phyloP scores from a whole-genome alignment of 371 early-diverging fungal species.

The Cladochytrium tenue region DNA sequence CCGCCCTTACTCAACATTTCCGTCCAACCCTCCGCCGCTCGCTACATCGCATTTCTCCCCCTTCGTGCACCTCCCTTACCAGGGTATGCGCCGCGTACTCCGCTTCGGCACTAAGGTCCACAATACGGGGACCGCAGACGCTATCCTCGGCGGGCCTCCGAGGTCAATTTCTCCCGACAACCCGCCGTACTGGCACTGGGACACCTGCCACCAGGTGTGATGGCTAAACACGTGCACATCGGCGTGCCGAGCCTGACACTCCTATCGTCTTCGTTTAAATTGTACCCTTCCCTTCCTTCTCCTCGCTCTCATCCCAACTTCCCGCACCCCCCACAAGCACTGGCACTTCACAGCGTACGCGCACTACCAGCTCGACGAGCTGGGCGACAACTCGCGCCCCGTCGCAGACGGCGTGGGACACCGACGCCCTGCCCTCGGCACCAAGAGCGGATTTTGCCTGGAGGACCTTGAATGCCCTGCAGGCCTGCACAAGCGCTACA shows the following conservation, averaged over 20 bases:
- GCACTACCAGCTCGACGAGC: slow-evolving; percentile 24
- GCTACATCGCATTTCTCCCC: neutral
- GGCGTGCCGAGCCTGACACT: neutral
- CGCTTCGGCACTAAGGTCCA: slow-evolving; percentile 30
- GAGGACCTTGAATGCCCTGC: slow-evolving; percentile 30
- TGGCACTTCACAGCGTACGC: slow-evolving; percentile 36
- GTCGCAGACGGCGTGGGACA: slow-evolving; percentile 6
- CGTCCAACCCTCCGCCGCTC: neutral
- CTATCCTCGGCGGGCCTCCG: slow-evolving; percentile 34
- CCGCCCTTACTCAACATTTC: neutral
- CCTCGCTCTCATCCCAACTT: too few relatives aligned
- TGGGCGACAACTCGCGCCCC: neutral
- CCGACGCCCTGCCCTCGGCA: slow-evolving; percentile 16
- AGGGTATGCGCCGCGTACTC: slow-evolving; percentile 18
- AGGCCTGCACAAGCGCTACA: slow-evolving; percentile 19
- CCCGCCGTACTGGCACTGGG: slow-evolving; percentile 38
- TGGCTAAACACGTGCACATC: neutral
- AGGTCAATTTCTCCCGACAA: slow-evolving; percentile 11
- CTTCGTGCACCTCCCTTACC: too few relatives aligned
- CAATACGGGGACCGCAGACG: slow-evolving; percentile 36
- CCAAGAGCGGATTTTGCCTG: slow-evolving; percentile 42
- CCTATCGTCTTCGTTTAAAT: too few relatives aligned
- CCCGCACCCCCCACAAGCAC: too few relatives aligned
- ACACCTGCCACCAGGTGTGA: slow-evolving; percentile 31
- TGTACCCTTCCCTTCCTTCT: too few relatives aligned